These are phyloP conservation scores for Carex kokanica DNA, from an alignment of 176 grass and related monocot species.

Conservation along the genomic window DNA sequence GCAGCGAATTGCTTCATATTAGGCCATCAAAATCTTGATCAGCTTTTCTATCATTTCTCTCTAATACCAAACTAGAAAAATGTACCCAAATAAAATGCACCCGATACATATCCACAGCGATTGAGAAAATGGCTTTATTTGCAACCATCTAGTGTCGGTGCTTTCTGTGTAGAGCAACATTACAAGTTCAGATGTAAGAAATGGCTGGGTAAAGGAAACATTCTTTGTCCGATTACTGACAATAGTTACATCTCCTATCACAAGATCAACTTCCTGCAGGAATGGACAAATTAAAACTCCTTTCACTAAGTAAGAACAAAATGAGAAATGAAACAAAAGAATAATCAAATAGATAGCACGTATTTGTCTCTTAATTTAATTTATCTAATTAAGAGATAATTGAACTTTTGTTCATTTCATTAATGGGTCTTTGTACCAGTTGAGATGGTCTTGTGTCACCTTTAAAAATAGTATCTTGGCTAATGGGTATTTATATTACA, in stretches of 20 bases:
- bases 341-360: not conserved
- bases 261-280: constrained; percentile 28
- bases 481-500: not conserved
- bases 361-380: not conserved
- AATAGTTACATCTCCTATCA: constrained; percentile 39
- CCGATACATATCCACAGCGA: constrained; percentile 19
- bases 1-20: constrained; percentile 21
- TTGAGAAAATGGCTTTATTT: constrained; percentile 17
- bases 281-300: not conserved
- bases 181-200: constrained; percentile 27
- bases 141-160: not conserved
- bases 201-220: constrained; percentile 28
- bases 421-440: not conserved
- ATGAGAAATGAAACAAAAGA: not conserved
- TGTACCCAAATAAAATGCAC: not conserved
- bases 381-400: not conserved
- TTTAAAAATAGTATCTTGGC: not conserved
- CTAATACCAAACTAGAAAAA: constrained; percentile 22
- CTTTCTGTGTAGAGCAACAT: constrained; percentile 18
- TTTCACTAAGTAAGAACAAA: not conserved
- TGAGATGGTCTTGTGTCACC: not conserved
- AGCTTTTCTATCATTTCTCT: not conserved
- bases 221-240: not conserved
- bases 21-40: constrained; percentile 13
- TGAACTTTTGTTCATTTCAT: not conserved